Conservation (phyloP, 148 eudicot genomes). For the Fagopyrum homotropicum region DNA sequence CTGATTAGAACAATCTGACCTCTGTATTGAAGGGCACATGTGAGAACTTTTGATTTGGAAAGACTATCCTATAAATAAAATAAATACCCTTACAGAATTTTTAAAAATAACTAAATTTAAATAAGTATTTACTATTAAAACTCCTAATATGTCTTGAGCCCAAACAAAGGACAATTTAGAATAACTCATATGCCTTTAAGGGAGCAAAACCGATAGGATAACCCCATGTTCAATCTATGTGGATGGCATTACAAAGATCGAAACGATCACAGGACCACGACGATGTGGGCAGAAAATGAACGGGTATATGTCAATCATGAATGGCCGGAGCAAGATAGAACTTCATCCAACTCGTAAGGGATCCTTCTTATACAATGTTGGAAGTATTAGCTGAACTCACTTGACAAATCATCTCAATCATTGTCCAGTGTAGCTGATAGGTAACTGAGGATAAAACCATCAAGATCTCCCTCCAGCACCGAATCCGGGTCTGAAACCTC, state of each 20-base stretch:
- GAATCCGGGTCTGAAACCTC: constrained; percentile 95
- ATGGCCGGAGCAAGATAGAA: background rate
- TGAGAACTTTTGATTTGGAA: too few species aligned
- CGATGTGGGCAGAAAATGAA: background rate
- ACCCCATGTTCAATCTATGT: background rate
- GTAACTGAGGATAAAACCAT: constrained; percentile 75
- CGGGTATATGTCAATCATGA: background rate
- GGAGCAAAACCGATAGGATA: background rate
- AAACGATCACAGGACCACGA: background rate
- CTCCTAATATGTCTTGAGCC: too few species aligned
- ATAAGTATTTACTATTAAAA: too few species aligned
- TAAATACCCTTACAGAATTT: too few species aligned
- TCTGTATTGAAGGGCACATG: too few species aligned
- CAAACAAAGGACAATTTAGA: too few species aligned
- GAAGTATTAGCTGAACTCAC: background rate
- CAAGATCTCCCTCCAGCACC: constrained; percentile 86
- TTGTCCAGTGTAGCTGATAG: constrained; percentile 70
- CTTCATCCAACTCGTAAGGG: background rate
- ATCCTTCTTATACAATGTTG: background rate
- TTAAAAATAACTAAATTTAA: too few species aligned
- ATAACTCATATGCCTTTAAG: background rate
- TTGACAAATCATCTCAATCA: constrained; percentile 31
- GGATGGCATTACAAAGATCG: background rate
- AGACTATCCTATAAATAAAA: too few species aligned
- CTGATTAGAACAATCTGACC: too few species aligned